These are phyloP conservation scores for Lenwebbia sp. DNA, from an alignment of 345 rosid genomes.

Conservation along the genomic window DNA sequence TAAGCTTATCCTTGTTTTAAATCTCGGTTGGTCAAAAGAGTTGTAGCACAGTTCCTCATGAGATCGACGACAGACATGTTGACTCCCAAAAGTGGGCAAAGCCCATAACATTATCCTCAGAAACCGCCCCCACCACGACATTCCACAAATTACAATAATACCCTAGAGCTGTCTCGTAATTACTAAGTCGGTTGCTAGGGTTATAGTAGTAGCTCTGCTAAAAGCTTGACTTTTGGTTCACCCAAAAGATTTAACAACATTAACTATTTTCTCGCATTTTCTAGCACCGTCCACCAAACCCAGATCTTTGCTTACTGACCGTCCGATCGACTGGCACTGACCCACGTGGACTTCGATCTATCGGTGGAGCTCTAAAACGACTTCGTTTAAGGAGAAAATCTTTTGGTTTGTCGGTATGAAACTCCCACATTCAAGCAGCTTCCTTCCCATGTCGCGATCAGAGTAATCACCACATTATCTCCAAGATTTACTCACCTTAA, in stretches of 20 bases:
- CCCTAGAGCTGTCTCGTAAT: background rate
- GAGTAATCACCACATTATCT: background rate
- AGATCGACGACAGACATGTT: background rate
- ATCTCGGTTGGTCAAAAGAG: background rate
- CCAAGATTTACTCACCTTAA: background rate
- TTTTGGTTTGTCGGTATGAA: background rate
- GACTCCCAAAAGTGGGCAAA: background rate
- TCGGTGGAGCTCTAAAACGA: background rate
- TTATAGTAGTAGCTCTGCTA: background rate
- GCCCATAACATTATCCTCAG: background rate
- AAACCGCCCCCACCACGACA: background rate
- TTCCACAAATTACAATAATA: background rate
- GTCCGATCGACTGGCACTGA: background rate
- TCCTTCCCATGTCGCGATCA: background rate
- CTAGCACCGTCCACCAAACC: background rate
- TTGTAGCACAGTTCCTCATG: background rate
- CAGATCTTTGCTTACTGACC: background rate
- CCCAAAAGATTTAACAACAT: too few species aligned
- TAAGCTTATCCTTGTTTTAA: background rate
- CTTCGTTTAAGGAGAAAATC: background rate
- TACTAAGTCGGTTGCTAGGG: background rate
- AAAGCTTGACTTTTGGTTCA: background rate
- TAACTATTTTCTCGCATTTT: background rate
- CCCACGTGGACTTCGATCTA: background rate
- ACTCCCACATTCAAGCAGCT: background rate